Percentiles rank a stretch among this genome's conserved stretches.
phyloP scores from a whole-genome alignment of 176 grass and related monocot genomes.

The Carex parvula region DNA sequence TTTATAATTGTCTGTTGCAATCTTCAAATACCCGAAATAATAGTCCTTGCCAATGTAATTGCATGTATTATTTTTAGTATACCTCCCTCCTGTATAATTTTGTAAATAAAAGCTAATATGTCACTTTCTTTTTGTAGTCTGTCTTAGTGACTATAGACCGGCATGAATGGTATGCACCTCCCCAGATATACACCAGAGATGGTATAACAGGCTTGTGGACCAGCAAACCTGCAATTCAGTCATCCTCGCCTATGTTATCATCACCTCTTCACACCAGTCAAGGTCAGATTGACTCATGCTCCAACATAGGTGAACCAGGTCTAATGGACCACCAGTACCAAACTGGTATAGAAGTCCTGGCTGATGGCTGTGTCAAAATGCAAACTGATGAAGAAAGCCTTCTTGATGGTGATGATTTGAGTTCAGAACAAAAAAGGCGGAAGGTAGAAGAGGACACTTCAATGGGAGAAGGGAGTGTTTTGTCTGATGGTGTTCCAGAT shows the following conservation, averaged over 20 bases:
- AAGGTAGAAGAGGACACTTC: slow-evolving; percentile 59
- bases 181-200: slow-evolving; percentile 78
- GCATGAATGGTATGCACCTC: slow-evolving; percentile 89
- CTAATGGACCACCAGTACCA: slow-evolving; percentile 63
- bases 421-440: slow-evolving; percentile 69
- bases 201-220: slow-evolving; percentile 80
- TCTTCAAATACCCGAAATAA: not conserved
- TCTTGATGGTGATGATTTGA: slow-evolving; percentile 51
- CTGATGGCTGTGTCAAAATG: slow-evolving; percentile 68
- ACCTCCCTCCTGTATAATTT: not conserved
- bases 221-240: slow-evolving; percentile 52
- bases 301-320: slow-evolving; percentile 50
- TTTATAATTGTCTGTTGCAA: not conserved
- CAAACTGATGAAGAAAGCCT: slow-evolving; percentile 75
- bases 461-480: slow-evolving; percentile 54
- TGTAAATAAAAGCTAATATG: not conserved
- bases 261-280: slow-evolving; percentile 36
- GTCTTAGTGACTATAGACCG: slow-evolving; percentile 90
- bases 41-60: not conserved
- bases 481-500: slow-evolving; percentile 54
- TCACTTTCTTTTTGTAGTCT: slow-evolving; percentile 49
- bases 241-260: slow-evolving; percentile 48
- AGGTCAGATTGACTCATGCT: slow-evolving; percentile 37
- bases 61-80: not conserved
- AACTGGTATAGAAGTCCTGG: slow-evolving; percentile 50